Conservation (phyloP, 1,284 basidiomycete species). For the Trametes hirsuta region DNA sequence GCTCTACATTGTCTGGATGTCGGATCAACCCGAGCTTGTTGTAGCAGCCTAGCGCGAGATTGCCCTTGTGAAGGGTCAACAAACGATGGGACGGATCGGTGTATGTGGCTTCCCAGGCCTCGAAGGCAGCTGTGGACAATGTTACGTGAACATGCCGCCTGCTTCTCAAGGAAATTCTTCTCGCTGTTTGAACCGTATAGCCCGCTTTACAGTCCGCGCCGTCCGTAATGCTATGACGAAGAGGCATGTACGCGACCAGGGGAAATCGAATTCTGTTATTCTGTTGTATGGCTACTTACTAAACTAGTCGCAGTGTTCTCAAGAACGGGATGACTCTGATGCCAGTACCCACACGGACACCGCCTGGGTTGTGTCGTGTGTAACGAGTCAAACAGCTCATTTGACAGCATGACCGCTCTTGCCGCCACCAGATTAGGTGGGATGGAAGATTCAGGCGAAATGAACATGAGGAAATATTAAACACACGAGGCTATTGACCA, state of each 20-base stretch:
- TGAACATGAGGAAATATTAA: conserved; percentile 12
- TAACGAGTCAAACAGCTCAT: too few species aligned
- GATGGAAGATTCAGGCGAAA: conserved; percentile 13
- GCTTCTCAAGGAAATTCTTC: not conserved
- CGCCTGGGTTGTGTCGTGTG: too few species aligned
- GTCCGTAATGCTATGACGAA: too few species aligned
- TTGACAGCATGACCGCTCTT: too few species aligned
- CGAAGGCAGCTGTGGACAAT: conserved; percentile 3
- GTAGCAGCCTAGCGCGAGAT: not conserved
- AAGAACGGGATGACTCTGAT: too few species aligned
- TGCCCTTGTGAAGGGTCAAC: not conserved
- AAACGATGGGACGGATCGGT: conserved; percentile 5
- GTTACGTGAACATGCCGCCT: conserved; percentile 5
- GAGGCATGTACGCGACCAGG: too few species aligned
- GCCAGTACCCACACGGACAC: too few species aligned
- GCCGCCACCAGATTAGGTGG: conserved; percentile 7
- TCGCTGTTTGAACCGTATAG: not conserved
- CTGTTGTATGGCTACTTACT: too few species aligned
- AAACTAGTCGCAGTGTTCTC: too few species aligned
- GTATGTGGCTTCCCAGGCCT: conserved; percentile 5
- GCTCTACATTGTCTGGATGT: conserved; percentile 10
- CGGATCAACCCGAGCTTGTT: conserved; percentile 16
- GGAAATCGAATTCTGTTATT: too few species aligned
- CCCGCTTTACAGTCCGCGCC: not conserved
- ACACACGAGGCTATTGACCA: conserved; percentile 25